A percentile compares a stretch with the other conserved stretches of the same genome.
phyloP scores from a whole-genome alignment of 495 filamentous ascomycete species.

The Xylaria venustula region DNA sequence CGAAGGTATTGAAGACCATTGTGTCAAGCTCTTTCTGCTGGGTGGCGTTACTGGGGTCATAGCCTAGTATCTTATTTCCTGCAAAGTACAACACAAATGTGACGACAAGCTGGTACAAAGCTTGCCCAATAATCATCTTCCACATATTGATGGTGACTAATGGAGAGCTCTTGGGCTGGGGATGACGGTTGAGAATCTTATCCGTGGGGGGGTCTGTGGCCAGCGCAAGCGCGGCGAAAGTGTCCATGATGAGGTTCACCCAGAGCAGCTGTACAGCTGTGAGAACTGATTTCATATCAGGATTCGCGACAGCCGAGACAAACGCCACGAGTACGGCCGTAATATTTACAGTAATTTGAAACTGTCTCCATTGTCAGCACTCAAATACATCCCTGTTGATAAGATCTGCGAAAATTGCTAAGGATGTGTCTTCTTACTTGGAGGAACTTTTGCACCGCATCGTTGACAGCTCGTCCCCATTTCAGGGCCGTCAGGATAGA shows the following conservation, averaged over 20 bases:
- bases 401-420: too few relatives aligned
- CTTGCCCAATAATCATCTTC: slow-evolving; percentile 91
- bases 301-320: slow-evolving; percentile 70
- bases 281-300: slow-evolving; percentile 67
- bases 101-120: slow-evolving; percentile 79
- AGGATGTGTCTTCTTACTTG: slow-evolving; percentile 64
- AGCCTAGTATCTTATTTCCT: slow-evolving; percentile 61
- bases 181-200: slow-evolving; percentile 68
- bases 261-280: slow-evolving; percentile 85
- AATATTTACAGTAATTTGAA: slow-evolving; percentile 90
- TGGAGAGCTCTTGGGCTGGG: slow-evolving; percentile 72
- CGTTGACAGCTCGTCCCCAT: slow-evolving; percentile 87
- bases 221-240: slow-evolving; percentile 89
- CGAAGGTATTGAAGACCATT: slow-evolving; percentile 86
- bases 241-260: slow-evolving; percentile 95
- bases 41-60: slow-evolving; percentile 32
- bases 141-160: slow-evolving; percentile 82
- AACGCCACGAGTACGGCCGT: slow-evolving; percentile 84
- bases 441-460: slow-evolving; percentile 87
- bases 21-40: slow-evolving; percentile 55
- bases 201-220: slow-evolving; percentile 79
- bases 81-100: slow-evolving; percentile 77
- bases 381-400: slow-evolving; percentile 6
- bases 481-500: slow-evolving; percentile 86
- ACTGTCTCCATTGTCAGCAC: slow-evolving; percentile 47